Evolutionary conservation across 73 alveolate species (phyloP).

Genomic region (Paramecium primaurelia): DNA sequence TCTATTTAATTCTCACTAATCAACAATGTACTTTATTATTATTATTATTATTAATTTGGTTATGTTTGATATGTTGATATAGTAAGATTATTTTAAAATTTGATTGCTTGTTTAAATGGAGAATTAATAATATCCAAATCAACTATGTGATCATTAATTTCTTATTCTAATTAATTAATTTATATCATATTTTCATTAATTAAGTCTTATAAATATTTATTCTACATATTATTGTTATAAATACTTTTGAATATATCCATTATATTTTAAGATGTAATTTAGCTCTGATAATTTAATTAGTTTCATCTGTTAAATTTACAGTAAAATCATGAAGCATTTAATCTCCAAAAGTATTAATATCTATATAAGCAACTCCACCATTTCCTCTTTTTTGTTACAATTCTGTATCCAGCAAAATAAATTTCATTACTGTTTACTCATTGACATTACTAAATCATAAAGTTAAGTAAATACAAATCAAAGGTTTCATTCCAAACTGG

Average conservation of each 20-base stretch:
- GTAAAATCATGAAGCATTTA: conserved; percentile 6
- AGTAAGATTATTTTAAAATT: background rate
- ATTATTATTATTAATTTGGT: background rate
- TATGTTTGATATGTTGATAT: background rate
- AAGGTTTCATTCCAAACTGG: conserved; percentile 15
- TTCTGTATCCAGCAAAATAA: background rate
- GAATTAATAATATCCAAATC: background rate
- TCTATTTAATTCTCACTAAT: background rate
- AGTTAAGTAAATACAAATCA: background rate
- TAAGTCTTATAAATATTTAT: conserved; percentile 5
- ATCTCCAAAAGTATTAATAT: background rate
- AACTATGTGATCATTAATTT: background rate
- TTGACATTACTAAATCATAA: background rate
- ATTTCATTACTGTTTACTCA: background rate
- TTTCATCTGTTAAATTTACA: background rate
- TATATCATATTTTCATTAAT: background rate
- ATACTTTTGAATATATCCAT: conserved; percentile 2
- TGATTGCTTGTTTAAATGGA: background rate
- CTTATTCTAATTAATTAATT: background rate
- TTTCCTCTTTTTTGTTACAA: background rate
- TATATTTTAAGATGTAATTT: background rate
- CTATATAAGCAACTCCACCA: background rate
- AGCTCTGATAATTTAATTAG: background rate
- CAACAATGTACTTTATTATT: background rate
- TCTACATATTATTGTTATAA: background rate